Conservation (phyloP, 2,329 filamentous ascomycete genomes). For the Nigrograna mackinnonii region DNA sequence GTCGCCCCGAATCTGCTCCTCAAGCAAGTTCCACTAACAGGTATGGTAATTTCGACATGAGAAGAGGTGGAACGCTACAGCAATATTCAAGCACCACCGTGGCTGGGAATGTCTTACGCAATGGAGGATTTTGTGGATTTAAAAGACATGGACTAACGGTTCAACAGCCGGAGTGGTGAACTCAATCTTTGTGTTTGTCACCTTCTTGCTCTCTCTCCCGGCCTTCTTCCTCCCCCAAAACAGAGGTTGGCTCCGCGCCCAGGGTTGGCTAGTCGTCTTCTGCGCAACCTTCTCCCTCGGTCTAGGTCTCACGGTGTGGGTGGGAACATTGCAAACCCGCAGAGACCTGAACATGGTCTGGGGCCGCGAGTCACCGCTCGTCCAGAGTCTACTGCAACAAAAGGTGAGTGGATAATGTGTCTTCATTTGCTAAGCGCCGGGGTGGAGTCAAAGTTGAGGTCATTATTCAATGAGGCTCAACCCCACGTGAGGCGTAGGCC, state of each 20-base stretch:
- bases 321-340: constrained; percentile 71
- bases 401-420: constrained; percentile 54
- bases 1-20: constrained; percentile 58
- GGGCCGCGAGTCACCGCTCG: constrained; percentile 56
- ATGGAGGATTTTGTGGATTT: constrained; percentile 2
- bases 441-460: neutral
- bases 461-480: constrained; percentile 2
- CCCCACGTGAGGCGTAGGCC: constrained; percentile 11
- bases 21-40: constrained; percentile 55
- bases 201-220: constrained; percentile 71
- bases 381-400: constrained; percentile 72
- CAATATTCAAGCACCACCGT: constrained; percentile 26
- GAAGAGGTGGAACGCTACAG: constrained; percentile 8
- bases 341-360: constrained; percentile 66
- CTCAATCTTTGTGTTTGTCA: constrained; percentile 70
- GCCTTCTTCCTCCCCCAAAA: constrained; percentile 69
- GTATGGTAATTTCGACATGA: constrained; percentile 40
- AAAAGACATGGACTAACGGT: constrained; percentile 18
- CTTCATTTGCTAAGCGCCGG: neutral
- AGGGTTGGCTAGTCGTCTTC: constrained; percentile 67
- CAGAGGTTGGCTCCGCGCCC: constrained; percentile 71
- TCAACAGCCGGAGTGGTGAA: constrained; percentile 69
- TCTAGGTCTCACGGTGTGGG: constrained; percentile 65
- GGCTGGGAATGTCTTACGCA: constrained; percentile 20
- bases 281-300: constrained; percentile 68